These are phyloP conservation scores for Solanum microdontum DNA, from an alignment of 257 asterid species.

Conservation along the genomic window DNA sequence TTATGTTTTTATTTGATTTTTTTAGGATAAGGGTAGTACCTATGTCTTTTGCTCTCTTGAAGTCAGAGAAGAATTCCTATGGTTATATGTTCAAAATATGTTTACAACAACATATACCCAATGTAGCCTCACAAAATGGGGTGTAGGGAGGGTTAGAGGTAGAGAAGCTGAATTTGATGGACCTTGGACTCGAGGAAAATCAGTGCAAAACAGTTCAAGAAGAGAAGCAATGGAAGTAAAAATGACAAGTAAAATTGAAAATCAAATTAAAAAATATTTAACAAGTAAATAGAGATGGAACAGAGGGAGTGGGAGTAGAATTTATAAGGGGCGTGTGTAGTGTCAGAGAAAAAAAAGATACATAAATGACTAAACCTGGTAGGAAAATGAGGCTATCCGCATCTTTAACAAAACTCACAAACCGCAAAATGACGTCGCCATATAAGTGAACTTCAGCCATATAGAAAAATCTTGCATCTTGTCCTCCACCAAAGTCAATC, in stretches of 20 bases:
- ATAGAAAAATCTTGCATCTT: background rate
- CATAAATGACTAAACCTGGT: slow-evolving; percentile 25
- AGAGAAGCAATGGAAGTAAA: no score
- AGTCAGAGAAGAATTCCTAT: background rate
- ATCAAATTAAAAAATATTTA: no score
- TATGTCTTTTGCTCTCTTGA: background rate
- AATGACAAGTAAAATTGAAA: no score
- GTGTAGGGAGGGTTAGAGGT: background rate
- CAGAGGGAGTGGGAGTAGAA: no score
- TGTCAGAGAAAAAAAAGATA: slow-evolving; percentile 25
- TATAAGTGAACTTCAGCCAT: slow-evolving; percentile 63
- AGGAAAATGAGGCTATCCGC: slow-evolving; percentile 15
- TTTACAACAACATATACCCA: background rate
- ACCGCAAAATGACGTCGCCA: slow-evolving; percentile 64
- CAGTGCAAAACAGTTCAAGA: background rate
- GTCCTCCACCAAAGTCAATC: background rate
- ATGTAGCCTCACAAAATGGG: background rate
- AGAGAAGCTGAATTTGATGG: background rate
- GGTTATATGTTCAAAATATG: background rate
- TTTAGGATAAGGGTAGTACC: background rate
- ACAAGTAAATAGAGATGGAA: no score
- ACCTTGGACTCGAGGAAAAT: background rate
- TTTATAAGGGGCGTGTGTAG: no score
- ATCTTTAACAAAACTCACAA: slow-evolving; percentile 25
- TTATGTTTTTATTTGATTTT: background rate